These are phyloP conservation scores for Ilyonectria destructans DNA, from an alignment of 2,329 filamentous ascomycete species.

Conservation along the genomic window DNA sequence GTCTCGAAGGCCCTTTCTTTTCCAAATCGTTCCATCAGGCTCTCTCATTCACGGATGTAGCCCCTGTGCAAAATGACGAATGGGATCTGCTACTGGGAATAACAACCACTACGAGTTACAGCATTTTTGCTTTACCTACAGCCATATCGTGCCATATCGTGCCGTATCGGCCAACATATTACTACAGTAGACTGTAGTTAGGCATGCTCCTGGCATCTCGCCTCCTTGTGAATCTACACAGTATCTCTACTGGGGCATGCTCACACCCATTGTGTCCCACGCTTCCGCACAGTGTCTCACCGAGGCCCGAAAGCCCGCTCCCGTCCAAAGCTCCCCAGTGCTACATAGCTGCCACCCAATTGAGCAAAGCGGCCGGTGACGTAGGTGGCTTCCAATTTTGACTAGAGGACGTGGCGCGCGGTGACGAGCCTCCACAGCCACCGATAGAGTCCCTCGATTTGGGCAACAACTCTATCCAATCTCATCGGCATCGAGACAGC, in stretches of 20 bases:
- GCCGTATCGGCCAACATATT: too few species aligned
- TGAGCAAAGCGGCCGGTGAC: neutral
- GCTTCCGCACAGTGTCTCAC: constrained; percentile 33
- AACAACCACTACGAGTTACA: neutral
- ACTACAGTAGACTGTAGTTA: neutral
- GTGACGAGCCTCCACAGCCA: constrained; percentile 8
- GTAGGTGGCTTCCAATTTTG: constrained; percentile 24
- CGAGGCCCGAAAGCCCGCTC: constrained; percentile 3
- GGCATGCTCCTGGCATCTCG: neutral
- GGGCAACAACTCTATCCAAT: constrained; percentile 1
- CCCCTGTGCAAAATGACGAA: neutral
- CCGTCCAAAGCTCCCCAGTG: neutral
- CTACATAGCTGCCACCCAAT: neutral
- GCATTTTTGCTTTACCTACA: neutral
- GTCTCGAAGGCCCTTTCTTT: neutral
- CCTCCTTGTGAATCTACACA: neutral
- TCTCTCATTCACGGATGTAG: neutral
- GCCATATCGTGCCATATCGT: neutral
- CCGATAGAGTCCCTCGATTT: constrained; percentile 20
- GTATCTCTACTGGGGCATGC: too few species aligned
- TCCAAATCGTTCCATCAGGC: neutral
- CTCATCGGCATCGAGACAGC: neutral
- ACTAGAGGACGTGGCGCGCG: neutral
- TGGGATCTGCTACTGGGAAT: constrained; percentile 13
- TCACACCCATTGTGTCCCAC: too few species aligned